Conservation (phyloP, 495 filamentous ascomycete genomes). For the Penicillium waksmanii region DNA sequence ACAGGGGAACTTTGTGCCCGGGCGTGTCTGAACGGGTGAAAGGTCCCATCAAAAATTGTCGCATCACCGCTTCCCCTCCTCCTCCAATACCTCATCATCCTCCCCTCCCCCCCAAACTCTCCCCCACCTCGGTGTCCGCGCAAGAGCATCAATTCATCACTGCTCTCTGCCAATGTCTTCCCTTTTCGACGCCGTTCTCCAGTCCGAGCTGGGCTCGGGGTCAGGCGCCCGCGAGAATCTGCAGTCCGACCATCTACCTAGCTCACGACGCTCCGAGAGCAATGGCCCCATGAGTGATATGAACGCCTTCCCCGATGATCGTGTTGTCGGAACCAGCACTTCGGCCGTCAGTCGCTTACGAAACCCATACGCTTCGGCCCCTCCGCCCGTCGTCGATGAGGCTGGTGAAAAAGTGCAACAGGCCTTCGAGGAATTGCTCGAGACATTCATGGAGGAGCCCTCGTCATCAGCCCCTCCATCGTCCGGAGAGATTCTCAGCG, state of each 20-base stretch:
- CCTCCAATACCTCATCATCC: background rate
- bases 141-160: constrained; percentile 26
- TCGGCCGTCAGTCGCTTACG: constrained; percentile 61
- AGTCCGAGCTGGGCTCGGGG: constrained; percentile 52
- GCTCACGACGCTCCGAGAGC: constrained; percentile 55
- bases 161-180: constrained; percentile 53
- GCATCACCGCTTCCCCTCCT: constrained; percentile 4
- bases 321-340: constrained; percentile 57
- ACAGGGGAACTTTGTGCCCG: constrained; percentile 6
- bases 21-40: background rate
- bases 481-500: constrained; percentile 74
- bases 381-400: constrained; percentile 84
- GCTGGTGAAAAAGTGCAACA: constrained; percentile 84
- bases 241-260: constrained; percentile 47
- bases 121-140: constrained; percentile 11
- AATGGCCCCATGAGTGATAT: constrained; percentile 59
- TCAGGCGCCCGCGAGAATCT: constrained; percentile 39
- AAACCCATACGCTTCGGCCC: constrained; percentile 62
- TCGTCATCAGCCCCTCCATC: constrained; percentile 71
- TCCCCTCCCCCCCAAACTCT: background rate
- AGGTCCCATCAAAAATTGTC: background rate
- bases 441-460: constrained; percentile 81
- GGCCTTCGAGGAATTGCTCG: constrained; percentile 86
- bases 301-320: constrained; percentile 62
- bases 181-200: constrained; percentile 54